Conservation (phyloP, 129 eudicot species). For the Lactuca saligna region DNA sequence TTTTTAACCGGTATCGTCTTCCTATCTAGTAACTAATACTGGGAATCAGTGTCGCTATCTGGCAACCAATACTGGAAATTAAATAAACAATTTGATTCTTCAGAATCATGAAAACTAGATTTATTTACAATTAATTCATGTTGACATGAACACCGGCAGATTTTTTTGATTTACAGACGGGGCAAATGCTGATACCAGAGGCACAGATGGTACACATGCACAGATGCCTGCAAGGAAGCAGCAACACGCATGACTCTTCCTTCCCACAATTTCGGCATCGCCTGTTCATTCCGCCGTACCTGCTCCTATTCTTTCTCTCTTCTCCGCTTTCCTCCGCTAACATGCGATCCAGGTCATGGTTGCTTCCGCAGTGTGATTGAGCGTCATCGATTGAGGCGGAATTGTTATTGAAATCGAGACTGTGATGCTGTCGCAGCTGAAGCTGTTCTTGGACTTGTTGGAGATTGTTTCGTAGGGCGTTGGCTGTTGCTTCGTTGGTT, state of each 20-base stretch:
- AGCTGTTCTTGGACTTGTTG: constrained; percentile 44
- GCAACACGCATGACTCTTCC: constrained; percentile 26
- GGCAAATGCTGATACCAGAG: constrained; percentile 16
- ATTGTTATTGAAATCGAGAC: not conserved
- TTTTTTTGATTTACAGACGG: constrained; percentile 22
- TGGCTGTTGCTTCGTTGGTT: constrained; percentile 63
- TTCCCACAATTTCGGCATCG: constrained; percentile 27
- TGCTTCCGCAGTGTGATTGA: constrained; percentile 25
- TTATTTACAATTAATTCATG: constrained; percentile 16
- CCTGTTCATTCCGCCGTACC: not conserved
- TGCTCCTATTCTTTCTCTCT: not conserved
- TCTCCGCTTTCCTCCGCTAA: not conserved
- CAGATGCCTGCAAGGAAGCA: constrained; percentile 37
- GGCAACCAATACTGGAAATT: not conserved
- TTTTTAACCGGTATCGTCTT: not conserved
- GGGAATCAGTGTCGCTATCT: not conserved
- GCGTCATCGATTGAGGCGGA: constrained; percentile 27
- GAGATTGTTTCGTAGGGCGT: constrained; percentile 46
- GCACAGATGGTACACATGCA: constrained; percentile 28
- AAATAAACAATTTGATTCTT: not conserved
- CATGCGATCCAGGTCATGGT: constrained; percentile 7
- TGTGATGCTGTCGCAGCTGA: constrained; percentile 24
- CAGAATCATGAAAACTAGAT: not conserved
- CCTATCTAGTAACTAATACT: not conserved
- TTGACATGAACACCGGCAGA: constrained; percentile 25